Evolutionary conservation across 257 asterid genomes (phyloP).

Genomic region (Solanum boliviense): DNA sequence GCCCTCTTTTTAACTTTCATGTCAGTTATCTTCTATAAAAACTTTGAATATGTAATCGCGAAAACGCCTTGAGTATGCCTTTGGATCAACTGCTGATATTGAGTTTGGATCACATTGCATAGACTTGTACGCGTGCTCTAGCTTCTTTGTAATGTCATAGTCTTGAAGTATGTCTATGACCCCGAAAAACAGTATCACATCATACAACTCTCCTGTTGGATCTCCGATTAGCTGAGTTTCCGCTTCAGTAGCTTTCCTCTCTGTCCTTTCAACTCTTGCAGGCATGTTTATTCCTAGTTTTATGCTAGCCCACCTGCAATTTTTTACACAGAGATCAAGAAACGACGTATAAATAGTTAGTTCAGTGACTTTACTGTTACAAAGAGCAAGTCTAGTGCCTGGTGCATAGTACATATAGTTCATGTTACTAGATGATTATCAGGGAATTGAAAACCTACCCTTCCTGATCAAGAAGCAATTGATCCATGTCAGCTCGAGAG

Average conservation of each 20-base stretch:
- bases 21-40: conserved; percentile 63
- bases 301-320: conserved; percentile 74
- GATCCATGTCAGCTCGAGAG: conserved; percentile 70
- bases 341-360: neutral
- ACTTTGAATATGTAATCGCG: conserved; percentile 80
- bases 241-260: conserved; percentile 35
- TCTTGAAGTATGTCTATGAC: conserved; percentile 96
- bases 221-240: conserved; percentile 76
- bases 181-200: conserved; percentile 75
- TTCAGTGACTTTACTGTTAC: neutral
- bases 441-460: conserved; percentile 36
- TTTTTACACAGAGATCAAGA: neutral
- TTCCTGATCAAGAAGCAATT: conserved; percentile 59
- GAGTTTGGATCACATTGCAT: conserved; percentile 86
- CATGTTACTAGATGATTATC: neutral
- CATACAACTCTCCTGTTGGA: conserved; percentile 82
- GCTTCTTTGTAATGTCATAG: conserved; percentile 86
- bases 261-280: conserved; percentile 74
- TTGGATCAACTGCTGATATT: conserved; percentile 94
- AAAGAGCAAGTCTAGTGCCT: neutral
- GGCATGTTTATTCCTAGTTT: conserved; percentile 86
- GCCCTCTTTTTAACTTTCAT: neutral
- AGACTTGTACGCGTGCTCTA: conserved; percentile 92
- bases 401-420: neutral
- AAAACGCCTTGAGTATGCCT: conserved; percentile 71